Evolutionary conservation across 805 yeast genomes (phyloP).

Genomic region (Komagataella kurtzmanii): DNA sequence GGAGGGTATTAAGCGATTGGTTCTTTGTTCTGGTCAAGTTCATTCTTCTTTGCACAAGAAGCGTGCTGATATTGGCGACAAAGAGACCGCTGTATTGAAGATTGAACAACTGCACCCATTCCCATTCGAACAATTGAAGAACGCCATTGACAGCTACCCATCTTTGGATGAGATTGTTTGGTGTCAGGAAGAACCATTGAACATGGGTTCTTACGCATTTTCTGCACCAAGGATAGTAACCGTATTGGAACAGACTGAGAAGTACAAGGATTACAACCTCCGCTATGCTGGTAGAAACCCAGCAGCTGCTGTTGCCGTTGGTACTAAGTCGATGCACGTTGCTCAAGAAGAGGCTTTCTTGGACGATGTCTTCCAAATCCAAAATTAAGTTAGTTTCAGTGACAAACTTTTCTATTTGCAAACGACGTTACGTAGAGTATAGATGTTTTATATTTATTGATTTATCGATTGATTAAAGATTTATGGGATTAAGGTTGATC

Average conservation of each 20-base stretch:
- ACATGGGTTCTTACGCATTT: slow-evolving; percentile 83
- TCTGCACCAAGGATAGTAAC: slow-evolving; percentile 77
- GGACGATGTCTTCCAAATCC: slow-evolving; percentile 47
- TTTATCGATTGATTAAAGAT: not conserved
- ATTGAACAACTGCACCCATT: slow-evolving; percentile 96
- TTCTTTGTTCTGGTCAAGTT: slow-evolving; percentile 86
- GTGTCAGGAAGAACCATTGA: slow-evolving; percentile 98
- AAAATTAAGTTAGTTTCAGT: not conserved
- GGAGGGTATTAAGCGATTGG: slow-evolving; percentile 79
- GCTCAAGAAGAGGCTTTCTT: slow-evolving; percentile 85
- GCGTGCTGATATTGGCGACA: slow-evolving; percentile 66
- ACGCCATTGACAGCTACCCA: slow-evolving; percentile 68
- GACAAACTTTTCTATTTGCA: not conserved
- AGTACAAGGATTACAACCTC: slow-evolving; percentile 39
- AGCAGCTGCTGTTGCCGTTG: slow-evolving; percentile 97
- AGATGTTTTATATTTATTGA: not conserved
- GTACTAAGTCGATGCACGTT: slow-evolving; percentile 76
- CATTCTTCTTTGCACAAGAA: slow-evolving; percentile 84
- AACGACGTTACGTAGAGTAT: not conserved
- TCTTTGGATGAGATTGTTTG: slow-evolving; percentile 79
- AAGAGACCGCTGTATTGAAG: slow-evolving; percentile 76
- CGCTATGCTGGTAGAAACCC: slow-evolving; percentile 98
- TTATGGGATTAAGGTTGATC: not conserved
- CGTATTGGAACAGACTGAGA: slow-evolving; percentile 60
- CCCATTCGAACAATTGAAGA: slow-evolving; percentile 93